Conservation (phyloP, 2,329 filamentous ascomycete species). For the Capronia epimyces region DNA sequence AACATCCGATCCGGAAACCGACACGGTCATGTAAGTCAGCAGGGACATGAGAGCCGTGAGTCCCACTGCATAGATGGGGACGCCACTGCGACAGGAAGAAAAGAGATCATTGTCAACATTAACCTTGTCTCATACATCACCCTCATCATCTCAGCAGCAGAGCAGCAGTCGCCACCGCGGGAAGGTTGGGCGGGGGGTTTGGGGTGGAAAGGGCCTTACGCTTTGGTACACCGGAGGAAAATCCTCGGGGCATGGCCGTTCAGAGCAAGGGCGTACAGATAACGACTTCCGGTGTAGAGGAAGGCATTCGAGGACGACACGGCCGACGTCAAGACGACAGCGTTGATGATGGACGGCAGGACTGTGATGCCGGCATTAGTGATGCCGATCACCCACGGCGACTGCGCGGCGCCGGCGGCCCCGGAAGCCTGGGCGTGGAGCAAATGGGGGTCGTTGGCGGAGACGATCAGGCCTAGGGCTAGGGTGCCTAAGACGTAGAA, state of each 20-base stretch:
- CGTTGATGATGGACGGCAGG: slow-evolving; percentile 68
- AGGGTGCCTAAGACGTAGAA: slow-evolving; percentile 76
- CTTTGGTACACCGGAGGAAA: slow-evolving; percentile 55
- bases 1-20: no score
- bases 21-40: no score
- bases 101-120: no score
- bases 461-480: slow-evolving; percentile 69
- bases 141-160: no score
- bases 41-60: no score
- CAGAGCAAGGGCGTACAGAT: slow-evolving; percentile 45
- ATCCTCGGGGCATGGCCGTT: slow-evolving; percentile 51
- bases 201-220: no score
- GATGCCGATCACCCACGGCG: slow-evolving; percentile 55
- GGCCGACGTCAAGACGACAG: slow-evolving; percentile 66
- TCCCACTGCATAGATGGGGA: no score
- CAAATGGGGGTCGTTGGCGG: slow-evolving; percentile 57
- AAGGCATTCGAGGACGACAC: slow-evolving; percentile 66
- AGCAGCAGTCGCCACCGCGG: no score
- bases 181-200: no score
- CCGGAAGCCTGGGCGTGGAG: slow-evolving; percentile 40
- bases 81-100: no score
- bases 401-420: slow-evolving; percentile 38
- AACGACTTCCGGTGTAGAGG: slow-evolving; percentile 51
- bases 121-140: no score
- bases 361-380: slow-evolving; percentile 50